These are phyloP conservation scores for Phytopythium oedochilum DNA, from an alignment of 352 stramenopile genomes.

Conservation along the genomic window DNA sequence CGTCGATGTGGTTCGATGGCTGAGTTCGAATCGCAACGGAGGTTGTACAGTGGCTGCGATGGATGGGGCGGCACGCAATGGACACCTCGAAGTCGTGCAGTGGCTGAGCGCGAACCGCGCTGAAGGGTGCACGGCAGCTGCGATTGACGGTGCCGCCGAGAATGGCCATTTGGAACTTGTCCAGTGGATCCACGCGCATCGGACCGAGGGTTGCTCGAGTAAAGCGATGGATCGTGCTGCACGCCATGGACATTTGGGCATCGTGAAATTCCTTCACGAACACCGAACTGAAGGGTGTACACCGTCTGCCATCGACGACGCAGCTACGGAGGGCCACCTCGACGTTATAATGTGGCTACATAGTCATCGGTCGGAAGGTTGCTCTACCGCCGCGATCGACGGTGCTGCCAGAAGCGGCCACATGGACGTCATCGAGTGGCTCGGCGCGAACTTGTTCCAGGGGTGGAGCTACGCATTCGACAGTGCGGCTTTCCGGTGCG, in stretches of 20 bases:
- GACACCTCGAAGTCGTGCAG: conserved; percentile 1
- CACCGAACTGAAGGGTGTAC: no score
- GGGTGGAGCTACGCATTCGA: no score
- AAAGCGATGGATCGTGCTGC: no score
- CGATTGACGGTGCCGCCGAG: neutral
- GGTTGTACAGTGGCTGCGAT: neutral
- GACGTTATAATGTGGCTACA: no score
- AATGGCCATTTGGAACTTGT: neutral
- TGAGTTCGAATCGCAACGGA: neutral
- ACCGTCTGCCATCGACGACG: no score
- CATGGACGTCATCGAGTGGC: neutral
- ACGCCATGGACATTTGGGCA: no score
- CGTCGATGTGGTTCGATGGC: neutral
- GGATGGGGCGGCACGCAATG: neutral
- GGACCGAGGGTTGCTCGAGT: no score
- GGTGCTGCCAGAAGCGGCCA: neutral
- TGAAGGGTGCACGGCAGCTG: neutral
- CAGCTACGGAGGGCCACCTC: no score
- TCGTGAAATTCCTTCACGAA: no score
- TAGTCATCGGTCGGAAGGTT: neutral
- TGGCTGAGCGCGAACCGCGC: neutral
- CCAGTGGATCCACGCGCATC: neutral
- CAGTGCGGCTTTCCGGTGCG: no score
- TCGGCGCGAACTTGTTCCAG: no score
- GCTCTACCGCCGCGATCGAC: neutral